phyloP scores from a whole-genome alignment of 495 filamentous ascomycete genomes.

The Chaetomium cochliodes region DNA sequence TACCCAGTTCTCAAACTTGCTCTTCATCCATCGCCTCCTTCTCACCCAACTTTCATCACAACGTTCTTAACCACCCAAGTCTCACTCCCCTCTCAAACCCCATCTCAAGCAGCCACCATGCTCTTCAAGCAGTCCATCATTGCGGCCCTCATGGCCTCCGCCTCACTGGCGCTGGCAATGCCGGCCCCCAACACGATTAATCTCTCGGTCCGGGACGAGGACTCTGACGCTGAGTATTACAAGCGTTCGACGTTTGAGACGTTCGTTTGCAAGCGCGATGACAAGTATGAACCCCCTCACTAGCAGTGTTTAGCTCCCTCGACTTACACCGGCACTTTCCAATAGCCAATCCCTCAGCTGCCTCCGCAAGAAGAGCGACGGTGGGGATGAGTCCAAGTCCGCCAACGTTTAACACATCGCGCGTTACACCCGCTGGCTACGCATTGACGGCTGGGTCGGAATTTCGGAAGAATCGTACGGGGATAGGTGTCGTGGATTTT shows the following conservation, averaged over 20 bases:
- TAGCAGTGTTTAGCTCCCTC: not conserved
- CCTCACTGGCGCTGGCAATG: conserved; percentile 10
- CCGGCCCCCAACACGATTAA: not conserved
- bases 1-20: too few species aligned
- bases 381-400: conserved; percentile 8
- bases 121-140: conserved; percentile 4
- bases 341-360: conserved; percentile 13
- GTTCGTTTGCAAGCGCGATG: conserved; percentile 13
- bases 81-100: not conserved
- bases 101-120: not conserved
- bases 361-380: conserved; percentile 18
- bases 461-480: too few species aligned
- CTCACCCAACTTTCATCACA: too few species aligned
- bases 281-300: not conserved
- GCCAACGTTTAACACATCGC: not conserved
- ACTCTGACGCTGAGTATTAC: not conserved
- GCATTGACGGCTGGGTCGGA: too few species aligned
- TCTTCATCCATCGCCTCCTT: too few species aligned
- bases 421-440: too few species aligned
- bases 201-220: conserved; percentile 1
- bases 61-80: not conserved
- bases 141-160: conserved; percentile 1
- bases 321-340: not conserved
- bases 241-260: not conserved
- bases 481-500: too few species aligned